Base-by-base conservation (phyloP, 1,284 basidiomycete species). In the Gymnopus androsaceus region DNA sequence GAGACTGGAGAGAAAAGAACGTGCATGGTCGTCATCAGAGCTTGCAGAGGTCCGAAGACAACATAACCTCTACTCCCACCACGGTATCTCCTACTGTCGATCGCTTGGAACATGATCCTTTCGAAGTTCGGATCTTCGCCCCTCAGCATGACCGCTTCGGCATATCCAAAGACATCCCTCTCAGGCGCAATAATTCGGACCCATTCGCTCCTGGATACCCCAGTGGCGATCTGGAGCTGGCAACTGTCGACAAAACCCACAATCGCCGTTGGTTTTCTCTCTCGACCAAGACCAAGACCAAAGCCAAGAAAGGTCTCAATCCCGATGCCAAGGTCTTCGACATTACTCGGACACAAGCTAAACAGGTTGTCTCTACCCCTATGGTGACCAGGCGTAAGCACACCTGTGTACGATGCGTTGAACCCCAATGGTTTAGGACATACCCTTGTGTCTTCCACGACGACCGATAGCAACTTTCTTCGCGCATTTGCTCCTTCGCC, bases 281-380 rank as follows among this genome's bases (percentile, higher is more conserved):
- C 17, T 49, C 62, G 60, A 67, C 61, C 45, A 75, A 70, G 60
- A 67, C 61, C 45, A 75, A 70, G 58, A 78, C 80, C 59, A 82
- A 77, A 65, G 68, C 73, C 46, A 80, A 73, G 68, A 87, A 82
- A 65, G 83, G 87, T 3, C 79, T 93, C 59, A 94, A 94, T 69
- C 91, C 91, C 1, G 88, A 88, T 67, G 91, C 91, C 50, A 92
- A 92, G 66, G 90, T 84, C 45, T 94, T 94, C 75, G 86, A 76
- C 64, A 68, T 74, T 19, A 69, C 67, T 58, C 72, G 70, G 56
- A 40, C 19, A 8, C 54, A 56, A 31, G 19, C 40, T 17, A 42
- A 40, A 57, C 51, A 40, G 31, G 60, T 47, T 40, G 44, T 60
- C 45, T 33, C 46, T 50, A 52, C 51, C 40, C 48, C 54, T 46